These are phyloP conservation scores for Phytophthora tubulina DNA, from an alignment of 352 stramenopile species.

Conservation along the genomic window DNA sequence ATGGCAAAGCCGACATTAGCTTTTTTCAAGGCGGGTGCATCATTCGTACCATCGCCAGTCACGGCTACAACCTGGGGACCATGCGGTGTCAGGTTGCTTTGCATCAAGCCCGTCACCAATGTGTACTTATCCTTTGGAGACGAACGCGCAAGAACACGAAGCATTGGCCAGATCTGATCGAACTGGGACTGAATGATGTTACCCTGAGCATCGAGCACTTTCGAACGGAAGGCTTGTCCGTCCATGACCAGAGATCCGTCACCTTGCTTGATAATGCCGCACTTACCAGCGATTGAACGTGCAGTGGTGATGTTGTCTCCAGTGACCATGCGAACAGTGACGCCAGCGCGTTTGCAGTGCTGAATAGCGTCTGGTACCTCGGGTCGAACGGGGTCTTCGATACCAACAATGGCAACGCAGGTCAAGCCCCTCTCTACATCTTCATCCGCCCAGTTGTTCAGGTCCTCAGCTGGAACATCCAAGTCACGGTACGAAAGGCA, in stretches of 20 bases:
- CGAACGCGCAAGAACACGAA: conserved; percentile 58
- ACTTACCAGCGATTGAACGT: conserved; percentile 52
- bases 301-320: conserved; percentile 59
- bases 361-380: conserved; percentile 52
- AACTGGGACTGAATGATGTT: conserved; percentile 65
- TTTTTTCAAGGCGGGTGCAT: conserved; percentile 87
- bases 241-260: conserved; percentile 65
- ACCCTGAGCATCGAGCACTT: conserved; percentile 52
- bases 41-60: conserved; percentile 96
- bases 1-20: conserved; percentile 94
- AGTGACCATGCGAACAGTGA: conserved; percentile 59
- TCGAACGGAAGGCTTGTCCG: conserved; percentile 51
- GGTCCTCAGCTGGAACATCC: conserved; percentile 38
- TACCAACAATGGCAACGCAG: conserved; percentile 53
- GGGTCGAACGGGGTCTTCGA: conserved; percentile 52
- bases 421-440: conserved; percentile 64
- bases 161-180: conserved; percentile 69
- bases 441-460: conserved; percentile 52
- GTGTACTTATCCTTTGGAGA: conserved; percentile 70
- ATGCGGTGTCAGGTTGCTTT: conserved; percentile 50
- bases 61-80: conserved; percentile 92
- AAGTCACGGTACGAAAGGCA: conserved; percentile 83
- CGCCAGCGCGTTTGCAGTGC: conserved; percentile 50
- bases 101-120: conserved; percentile 60
- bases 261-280: conserved; percentile 44